A percentile compares a stretch with the other conserved stretches of the same genome.
Conservation (phyloP, 2,329 filamentous ascomycete species). For the Aureobasidium uvarum region DNA sequence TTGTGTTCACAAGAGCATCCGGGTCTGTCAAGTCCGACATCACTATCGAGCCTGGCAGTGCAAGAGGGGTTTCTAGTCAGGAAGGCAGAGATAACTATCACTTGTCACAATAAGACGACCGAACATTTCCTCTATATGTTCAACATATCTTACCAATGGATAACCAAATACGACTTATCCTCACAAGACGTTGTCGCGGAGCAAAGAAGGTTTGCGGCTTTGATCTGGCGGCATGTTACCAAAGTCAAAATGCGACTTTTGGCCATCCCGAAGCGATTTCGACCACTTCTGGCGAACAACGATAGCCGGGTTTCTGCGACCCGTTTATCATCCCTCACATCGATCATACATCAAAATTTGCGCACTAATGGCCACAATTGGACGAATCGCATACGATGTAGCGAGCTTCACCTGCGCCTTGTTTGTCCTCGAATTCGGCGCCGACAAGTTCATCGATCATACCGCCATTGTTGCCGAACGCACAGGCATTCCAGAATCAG, state of each 20-base stretch:
- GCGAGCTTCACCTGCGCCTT: slow-evolving; percentile 47
- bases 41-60: no score
- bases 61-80: no score
- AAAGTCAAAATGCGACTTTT: neutral
- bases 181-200: neutral
- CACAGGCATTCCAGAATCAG: slow-evolving; percentile 47
- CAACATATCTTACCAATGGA: no score
- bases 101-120: no score
- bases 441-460: slow-evolving; percentile 55
- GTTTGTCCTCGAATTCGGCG: slow-evolving; percentile 53
- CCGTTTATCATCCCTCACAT: neutral
- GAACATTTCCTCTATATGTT: no score
- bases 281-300: neutral
- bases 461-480: slow-evolving; percentile 50
- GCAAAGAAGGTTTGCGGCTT: neutral
- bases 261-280: neutral
- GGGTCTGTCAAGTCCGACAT: no score
- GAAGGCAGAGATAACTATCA: no score
- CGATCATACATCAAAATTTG: neutral
- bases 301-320: neutral
- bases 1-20: no score
- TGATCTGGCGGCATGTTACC: neutral
- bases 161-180: no score
- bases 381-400: slow-evolving; percentile 40
- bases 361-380: slow-evolving; percentile 28